A percentile compares a stretch with the other conserved stretches of the same genome.
Conservation (phyloP, 208 protist species). For the Herpetomonas samuelpessoai region DNA sequence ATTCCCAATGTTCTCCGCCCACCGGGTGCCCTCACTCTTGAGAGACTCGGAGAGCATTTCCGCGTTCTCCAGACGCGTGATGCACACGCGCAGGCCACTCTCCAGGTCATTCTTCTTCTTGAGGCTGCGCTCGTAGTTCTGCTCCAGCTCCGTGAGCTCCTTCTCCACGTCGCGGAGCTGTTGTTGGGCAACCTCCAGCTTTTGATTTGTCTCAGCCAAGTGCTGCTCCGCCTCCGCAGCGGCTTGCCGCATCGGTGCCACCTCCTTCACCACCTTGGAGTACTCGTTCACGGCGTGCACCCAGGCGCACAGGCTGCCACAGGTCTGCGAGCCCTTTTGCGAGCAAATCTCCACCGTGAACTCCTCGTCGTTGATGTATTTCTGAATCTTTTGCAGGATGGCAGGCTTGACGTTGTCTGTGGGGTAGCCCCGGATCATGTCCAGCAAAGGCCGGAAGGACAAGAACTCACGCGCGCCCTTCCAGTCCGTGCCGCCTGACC, state of each 20-base stretch:
- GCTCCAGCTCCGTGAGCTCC: constrained; percentile 88
- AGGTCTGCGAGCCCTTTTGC: constrained; percentile 91
- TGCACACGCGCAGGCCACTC: constrained; percentile 81
- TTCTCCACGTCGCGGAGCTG: constrained; percentile 89
- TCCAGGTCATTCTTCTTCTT: constrained; percentile 90
- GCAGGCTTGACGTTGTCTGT: constrained; percentile 94
- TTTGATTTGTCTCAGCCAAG: constrained; percentile 83
- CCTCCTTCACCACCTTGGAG: constrained; percentile 94
- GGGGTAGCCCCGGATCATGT: constrained; percentile 93
- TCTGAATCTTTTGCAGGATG: constrained; percentile 89
- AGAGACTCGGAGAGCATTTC: constrained; percentile 94
- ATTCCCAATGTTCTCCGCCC: constrained; percentile 88
- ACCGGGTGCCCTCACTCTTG: constrained; percentile 93
- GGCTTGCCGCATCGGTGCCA: constrained; percentile 92
- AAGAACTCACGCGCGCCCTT: constrained; percentile 91
- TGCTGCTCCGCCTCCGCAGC: constrained; percentile 90
- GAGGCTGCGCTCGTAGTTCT: constrained; percentile 84
- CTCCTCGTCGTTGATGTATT: constrained; percentile 94
- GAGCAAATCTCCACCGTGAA: constrained; percentile 94
- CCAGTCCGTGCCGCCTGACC: constrained; percentile 89
- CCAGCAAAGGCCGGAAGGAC: constrained; percentile 90
- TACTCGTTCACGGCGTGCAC: constrained; percentile 95
- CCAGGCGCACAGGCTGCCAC: constrained; percentile 96
- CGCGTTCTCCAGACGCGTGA: constrained; percentile 91
- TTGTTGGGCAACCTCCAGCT: constrained; percentile 87